Evolutionary conservation across 179 eudicot genomes (phyloP), one percentile per base, ranked within the genome.

Genomic region (Vitellaria paradoxa): DNA sequence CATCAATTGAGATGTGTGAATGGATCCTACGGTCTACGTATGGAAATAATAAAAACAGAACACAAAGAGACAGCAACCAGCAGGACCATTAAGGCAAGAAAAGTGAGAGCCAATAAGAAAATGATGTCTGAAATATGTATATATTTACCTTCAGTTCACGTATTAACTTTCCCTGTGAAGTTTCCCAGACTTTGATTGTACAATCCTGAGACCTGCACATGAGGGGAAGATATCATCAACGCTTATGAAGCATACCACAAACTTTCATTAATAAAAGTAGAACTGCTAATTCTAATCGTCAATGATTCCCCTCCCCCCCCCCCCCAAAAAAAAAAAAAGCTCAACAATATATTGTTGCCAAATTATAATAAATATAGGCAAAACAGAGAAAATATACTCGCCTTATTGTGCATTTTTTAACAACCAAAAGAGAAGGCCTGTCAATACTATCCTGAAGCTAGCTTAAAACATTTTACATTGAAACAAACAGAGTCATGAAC

Each of bases 131-230:
- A 40, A 64, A 61, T 17, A 14, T 66, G 14, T 24, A 23, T 5
- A 47, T 52, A 49, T 30, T 64, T 62, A 93, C 99, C 98, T 95
- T 95, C 71, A 95, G 80, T 84, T 93, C 97, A 24, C 95, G 93
- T 65, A 95, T 93, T 81, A 95, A 77, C 85, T 93, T 95, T 79
- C 99, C 99, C 80, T 91, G 88, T 69, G 89, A 76, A 46, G 99
- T 91, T 86, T 95, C 97, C 99, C 99, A 95, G 42, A 93, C 92
- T 82, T 95, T 95, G 72, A 95, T 93, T 12, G 97, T 90, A 78
- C 98, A 95, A 81, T 95, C 99, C 81, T 93, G 97, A 77, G 99
- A 95, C 60, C 99, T 95, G 92, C 81, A 79, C 65, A 60, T 26
- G 55, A 79, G 24, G 67, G n/a, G 65, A 74, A 73, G 57, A 65